Base-by-base conservation (phyloP, 805 yeast genomes). In the Priceomyces castillae region DNA sequence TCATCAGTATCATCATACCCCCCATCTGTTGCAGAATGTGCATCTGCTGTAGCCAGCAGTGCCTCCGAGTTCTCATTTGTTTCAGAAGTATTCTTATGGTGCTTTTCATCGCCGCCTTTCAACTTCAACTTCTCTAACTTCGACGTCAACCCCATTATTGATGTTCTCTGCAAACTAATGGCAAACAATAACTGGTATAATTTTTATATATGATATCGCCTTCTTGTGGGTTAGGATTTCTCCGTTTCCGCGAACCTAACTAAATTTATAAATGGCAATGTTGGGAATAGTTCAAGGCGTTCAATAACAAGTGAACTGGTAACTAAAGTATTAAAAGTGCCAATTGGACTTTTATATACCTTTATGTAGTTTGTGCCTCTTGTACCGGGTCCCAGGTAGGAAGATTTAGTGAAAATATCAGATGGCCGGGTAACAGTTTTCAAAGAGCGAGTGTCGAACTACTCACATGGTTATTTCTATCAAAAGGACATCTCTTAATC, bases 1-100 rank as follows among this genome's bases (percentile, higher is more conserved):
- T 90, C 97, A 58, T 84, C 94, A 3, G 75, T 50, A 35, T 63
- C 48, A 14, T 42, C 52, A 10, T 14, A 20, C 15, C 33, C 42
- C 41, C 33, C 44, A 23, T 26, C 36, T 9, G 34, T 30, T 14
- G 35, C 33, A 14, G 30, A 7, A 11, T 14, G 4, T 22, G 30
- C 12, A 16, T 34, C 11, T 14, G 15, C 9, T 20, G 35, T 19
- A 30, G 23, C 34, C 14, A 2, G 2, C 16, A 19, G 15, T 12
- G n/a, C 16, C 37, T 28, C 17, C 7, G 28, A n/a, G 12, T 14
- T 15, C 4, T 23, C 31, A 15, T 18, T 34, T 33, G 31, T 9
- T 23, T 12, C 43, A 34, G 15, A 30, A 33, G 2, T 18, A 33
- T 10, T 4, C 20, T 33, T 33, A 11, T 33, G 36, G 12, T 33